Evolutionary conservation across 805 yeast genomes (phyloP).

Genomic region (Kodamaea hsintzibuensis): DNA sequence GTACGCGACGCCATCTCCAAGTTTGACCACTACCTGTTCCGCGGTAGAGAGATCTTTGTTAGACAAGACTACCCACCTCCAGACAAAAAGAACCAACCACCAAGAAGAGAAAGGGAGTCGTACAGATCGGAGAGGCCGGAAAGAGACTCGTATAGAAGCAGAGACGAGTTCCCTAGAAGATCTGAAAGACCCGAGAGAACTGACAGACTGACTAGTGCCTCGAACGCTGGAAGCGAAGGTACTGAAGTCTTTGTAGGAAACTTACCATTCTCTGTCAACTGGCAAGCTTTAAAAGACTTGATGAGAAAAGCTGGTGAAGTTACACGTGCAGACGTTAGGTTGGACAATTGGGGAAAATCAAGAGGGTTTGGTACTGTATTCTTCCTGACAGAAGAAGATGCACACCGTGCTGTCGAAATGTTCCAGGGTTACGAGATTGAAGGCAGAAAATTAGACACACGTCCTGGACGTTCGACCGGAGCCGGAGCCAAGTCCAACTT

Average conservation of each 20-base stretch:
- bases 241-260: conserved; percentile 76
- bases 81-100: conserved; percentile 26
- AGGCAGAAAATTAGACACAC: conserved; percentile 78
- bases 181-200: conserved; percentile 10
- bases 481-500: background rate
- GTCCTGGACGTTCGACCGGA: conserved; percentile 55
- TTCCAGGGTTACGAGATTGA: conserved; percentile 70
- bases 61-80: conserved; percentile 92
- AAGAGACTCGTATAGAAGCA: conserved; percentile 23
- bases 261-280: conserved; percentile 75
- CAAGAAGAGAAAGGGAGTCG: conserved; percentile 11
- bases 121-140: conserved; percentile 22
- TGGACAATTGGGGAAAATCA: conserved; percentile 69
- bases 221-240: conserved; percentile 21
- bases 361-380: conserved; percentile 85
- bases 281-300: conserved; percentile 86
- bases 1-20: conserved; percentile 71
- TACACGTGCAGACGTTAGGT: conserved; percentile 76
- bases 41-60: conserved; percentile 81
- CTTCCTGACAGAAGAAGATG: conserved; percentile 66
- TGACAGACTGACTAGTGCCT: conserved; percentile 11
- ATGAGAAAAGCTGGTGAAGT: conserved; percentile 78
- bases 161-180: conserved; percentile 9
- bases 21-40: conserved; percentile 62
- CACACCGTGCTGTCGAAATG: conserved; percentile 64